Base-by-base conservation (phyloP, 164 flowering plant genomes). In the Litsea cubeba region DNA sequence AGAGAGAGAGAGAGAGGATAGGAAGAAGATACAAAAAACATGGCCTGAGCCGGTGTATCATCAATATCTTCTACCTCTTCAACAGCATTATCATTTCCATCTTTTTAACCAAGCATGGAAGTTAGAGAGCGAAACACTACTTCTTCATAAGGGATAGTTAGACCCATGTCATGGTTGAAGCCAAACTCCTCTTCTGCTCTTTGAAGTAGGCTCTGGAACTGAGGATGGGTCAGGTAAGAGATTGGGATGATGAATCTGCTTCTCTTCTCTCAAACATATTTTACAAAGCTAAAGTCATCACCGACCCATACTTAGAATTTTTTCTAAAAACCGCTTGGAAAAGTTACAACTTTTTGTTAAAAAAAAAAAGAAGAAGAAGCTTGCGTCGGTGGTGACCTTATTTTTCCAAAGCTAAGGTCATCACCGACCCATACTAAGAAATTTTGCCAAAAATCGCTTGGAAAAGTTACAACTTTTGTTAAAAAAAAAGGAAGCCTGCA, bases 61-160 rank as follows among this genome's bases (percentile, higher is more conserved):
- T 72, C 60, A 7, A 18, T 18, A 50, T 62, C 66, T 28, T 5
- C 50, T 6, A 12, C 28, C 18, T 15, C 62, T 15, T 51, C 20
- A 8, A 5, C 6, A 26, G 11, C 40, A 35, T 58, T 14, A 10
- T 35, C 62, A 3, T n/a, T 58, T 58, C 62, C 62, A 17, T 58
- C 1, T n/a, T 4, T 50, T 82, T 82, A 87, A 79, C 86, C 62
- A 74, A 88, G 78, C 85, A 82, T 82, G 22, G 91, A 88, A 3
- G 90, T 88, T 28, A 91, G 81, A 46, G 93, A 82, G 14, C 82
- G 79, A 67, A 91, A 89, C 69, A 84, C 87, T 8, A 80, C 85
- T 78, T 91, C 95, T 77, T 89, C 92, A 57, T 92, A 89, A 23
- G 96, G 96, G 50, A 91, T 87, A 11, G 86, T 85, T 65, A 91